Evolutionary conservation across 768 basidiomycete genomes (phyloP).

Genomic region (Kwoniella bestiolae): DNA sequence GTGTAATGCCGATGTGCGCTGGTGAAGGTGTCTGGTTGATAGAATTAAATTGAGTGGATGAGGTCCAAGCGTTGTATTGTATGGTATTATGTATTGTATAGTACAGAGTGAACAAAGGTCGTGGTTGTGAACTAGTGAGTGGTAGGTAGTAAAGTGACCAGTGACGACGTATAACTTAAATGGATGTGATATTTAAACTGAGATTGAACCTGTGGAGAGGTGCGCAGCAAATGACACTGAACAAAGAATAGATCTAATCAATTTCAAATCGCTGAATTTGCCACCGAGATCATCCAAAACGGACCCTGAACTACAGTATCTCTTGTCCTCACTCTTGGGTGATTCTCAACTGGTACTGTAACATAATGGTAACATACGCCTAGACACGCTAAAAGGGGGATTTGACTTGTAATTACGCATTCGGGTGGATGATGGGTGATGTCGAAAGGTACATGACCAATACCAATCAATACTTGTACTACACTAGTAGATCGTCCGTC

Average conservation of each 20-base stretch:
- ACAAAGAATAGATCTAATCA: constrained; percentile 9
- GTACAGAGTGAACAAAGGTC: background rate
- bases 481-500: background rate
- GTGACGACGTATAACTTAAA: constrained; percentile 1
- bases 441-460: background rate
- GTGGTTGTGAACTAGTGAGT: too few relatives aligned
- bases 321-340: background rate
- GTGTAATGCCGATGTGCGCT: background rate
- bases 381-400: background rate
- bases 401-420: background rate
- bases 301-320: background rate
- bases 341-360: background rate
- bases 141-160: too few relatives aligned
- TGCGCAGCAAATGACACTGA: constrained; percentile 1
- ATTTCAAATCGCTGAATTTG: constrained; percentile 7
- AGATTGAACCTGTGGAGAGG: background rate
- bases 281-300: background rate
- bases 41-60: background rate
- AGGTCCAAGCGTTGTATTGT: constrained; percentile 7
- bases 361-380: background rate
- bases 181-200: background rate
- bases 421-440: too few relatives aligned
- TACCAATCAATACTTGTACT: background rate
- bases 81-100: background rate
- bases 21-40: too few relatives aligned